Evolutionary conservation across 2,329 filamentous ascomycete genomes (phyloP).

Genomic region (Acrodontium crateriforme): DNA sequence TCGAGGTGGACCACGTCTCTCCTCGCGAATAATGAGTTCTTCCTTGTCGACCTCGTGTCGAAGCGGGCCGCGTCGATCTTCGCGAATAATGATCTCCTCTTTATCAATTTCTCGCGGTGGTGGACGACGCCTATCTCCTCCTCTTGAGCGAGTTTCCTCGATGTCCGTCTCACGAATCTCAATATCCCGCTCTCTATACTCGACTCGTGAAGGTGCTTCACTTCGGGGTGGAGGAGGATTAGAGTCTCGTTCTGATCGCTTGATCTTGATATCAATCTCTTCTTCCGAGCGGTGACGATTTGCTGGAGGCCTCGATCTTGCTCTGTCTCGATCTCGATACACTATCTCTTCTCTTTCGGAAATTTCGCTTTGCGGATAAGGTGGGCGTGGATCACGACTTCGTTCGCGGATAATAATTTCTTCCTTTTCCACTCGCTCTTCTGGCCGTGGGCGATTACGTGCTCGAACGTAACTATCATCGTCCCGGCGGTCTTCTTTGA

Average conservation of each 20-base stretch:
- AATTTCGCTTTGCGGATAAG: conserved; percentile 15
- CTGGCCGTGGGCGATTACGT: conserved; percentile 15
- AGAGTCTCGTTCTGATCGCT: conserved; percentile 10
- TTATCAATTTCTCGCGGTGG: conserved; percentile 16
- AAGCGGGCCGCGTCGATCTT: conserved; percentile 12
- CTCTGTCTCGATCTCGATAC: conserved; percentile 23
- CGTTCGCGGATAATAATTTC: conserved; percentile 25
- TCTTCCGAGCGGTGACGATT: conserved; percentile 19
- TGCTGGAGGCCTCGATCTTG: conserved; percentile 20
- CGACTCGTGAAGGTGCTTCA: conserved; percentile 24
- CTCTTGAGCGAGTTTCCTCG: too few relatives aligned
- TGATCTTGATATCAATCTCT: conserved; percentile 24
- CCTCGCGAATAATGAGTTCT: conserved; percentile 24
- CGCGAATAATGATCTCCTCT: conserved; percentile 26
- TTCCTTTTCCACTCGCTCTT: conserved; percentile 28
- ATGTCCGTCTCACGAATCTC: too few relatives aligned
- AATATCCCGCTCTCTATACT: conserved; percentile 13
- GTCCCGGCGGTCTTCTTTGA: conserved; percentile 30
- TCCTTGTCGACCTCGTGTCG: conserved; percentile 11
- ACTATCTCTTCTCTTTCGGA: conserved; percentile 25
- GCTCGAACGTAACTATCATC: conserved; percentile 19
- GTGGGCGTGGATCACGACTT: conserved; percentile 12
- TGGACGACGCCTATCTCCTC: conserved; percentile 10
- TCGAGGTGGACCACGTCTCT: conserved; percentile 11
- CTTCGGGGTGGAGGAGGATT: conserved; percentile 17